Conservation (phyloP, 306 rosid species). For the Hippophae tibetana region DNA sequence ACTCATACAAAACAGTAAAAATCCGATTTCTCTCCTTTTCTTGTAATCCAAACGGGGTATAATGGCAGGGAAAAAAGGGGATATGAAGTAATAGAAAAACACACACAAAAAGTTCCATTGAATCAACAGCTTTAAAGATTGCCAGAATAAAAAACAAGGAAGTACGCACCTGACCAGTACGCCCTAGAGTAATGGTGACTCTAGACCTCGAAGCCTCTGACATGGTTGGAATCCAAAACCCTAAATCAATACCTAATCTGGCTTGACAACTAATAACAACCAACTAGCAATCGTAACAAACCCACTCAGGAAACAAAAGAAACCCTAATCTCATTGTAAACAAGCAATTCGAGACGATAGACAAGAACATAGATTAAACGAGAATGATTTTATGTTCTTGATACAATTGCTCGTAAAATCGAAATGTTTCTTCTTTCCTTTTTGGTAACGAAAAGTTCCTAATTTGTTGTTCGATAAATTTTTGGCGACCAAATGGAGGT, state of each 20-base stretch:
- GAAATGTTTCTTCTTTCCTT: too few species aligned
- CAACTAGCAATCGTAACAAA: slow-evolving; percentile 15
- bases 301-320: slow-evolving; percentile 8
- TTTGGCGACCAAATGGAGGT: too few species aligned
- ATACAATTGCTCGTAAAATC: too few species aligned
- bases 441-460: too few species aligned
- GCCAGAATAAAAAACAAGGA: neutral
- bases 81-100: too few species aligned
- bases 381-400: too few species aligned
- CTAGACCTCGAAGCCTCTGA: slow-evolving; percentile 58
- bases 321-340: slow-evolving; percentile 23
- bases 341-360: neutral
- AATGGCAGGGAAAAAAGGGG: too few species aligned
- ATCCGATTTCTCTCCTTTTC: too few species aligned
- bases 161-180: slow-evolving; percentile 65
- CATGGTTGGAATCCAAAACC: slow-evolving; percentile 46
- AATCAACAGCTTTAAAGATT: neutral
- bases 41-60: too few species aligned
- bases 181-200: slow-evolving; percentile 91
- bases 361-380: neutral
- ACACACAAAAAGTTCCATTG: neutral
- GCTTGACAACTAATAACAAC: slow-evolving; percentile 5
- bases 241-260: slow-evolving; percentile 31
- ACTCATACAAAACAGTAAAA: too few species aligned
- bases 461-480: too few species aligned